phyloP scores from a whole-genome alignment of 495 filamentous ascomycete genomes.

The Tuber indicum region DNA sequence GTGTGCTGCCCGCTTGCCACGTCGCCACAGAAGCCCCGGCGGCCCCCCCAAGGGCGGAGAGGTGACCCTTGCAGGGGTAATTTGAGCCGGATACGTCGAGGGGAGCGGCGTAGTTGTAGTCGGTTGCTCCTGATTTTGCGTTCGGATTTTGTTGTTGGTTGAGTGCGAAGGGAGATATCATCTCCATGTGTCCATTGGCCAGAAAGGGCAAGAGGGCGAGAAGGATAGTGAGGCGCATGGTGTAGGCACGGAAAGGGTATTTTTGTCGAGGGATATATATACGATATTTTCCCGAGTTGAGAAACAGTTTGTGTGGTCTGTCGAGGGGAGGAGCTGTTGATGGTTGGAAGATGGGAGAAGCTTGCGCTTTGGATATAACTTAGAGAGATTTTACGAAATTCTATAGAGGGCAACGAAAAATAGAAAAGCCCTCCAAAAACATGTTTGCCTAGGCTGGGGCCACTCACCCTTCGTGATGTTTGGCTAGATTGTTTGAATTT shows the following conservation, averaged over 20 bases:
- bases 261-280: neutral
- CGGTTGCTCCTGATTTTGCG: slow-evolving; percentile 46
- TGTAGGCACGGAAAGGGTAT: neutral
- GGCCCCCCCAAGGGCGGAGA: slow-evolving; percentile 48
- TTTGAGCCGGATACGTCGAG: slow-evolving; percentile 44
- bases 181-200: slow-evolving; percentile 54
- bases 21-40: slow-evolving; percentile 48
- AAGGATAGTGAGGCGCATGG: slow-evolving; percentile 31
- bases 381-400: neutral
- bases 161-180: slow-evolving; percentile 53
- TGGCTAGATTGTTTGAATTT: neutral
- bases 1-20: slow-evolving; percentile 51
- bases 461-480: neutral
- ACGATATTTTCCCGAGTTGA: neutral
- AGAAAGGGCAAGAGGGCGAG: slow-evolving; percentile 44
- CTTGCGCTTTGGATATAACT: neutral
- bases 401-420: neutral
- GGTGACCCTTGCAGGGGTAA: slow-evolving; percentile 64
- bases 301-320: neutral
- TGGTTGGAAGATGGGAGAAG: neutral
- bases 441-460: neutral
- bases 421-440: neutral
- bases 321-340: neutral
- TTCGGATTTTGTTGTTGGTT: slow-evolving; percentile 51
- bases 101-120: slow-evolving; percentile 55